Evolutionary conservation across 257 asterid genomes (phyloP), one percentile per base, ranked within the genome.

Genomic region (Fraxinus americana): DNA sequence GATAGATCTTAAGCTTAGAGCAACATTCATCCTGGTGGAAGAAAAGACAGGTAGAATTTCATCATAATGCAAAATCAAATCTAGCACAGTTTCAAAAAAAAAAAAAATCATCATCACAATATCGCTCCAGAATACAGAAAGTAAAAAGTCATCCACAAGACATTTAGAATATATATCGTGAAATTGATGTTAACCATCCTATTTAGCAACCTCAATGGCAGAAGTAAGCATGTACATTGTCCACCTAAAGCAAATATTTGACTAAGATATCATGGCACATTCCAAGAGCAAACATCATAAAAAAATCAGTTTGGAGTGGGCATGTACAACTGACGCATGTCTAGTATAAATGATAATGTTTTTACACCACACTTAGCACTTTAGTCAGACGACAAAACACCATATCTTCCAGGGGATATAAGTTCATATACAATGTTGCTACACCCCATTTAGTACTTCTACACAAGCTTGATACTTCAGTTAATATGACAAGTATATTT

Each of bases 11-110:
- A 65, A 96, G 88, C 89, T 93, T 96, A 2, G 97, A 93, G 92
- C 97, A 96, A 16, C 99, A 93, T 82, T 96, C 99, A 82, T 96
- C 99, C 99, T 96, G 95, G 52, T 80, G 74, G 77, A 34, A 72
- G 61, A 73, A 80, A 75, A 38, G 16, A 71, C 59, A 39, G 69
- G 39, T 61, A 69, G 48, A 59, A 45, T 50, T 71, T 82, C 50
- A 75, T 67, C 73, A 61, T 74, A 39, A 39, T 32, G 67, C 75
- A 76, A 36, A 66, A 50, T 77, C 19, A 32, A 76, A 57, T 41
- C 34, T 45, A 59, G 59, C 48, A 13, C 45, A 57, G 75, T 34
- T 72, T 61, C 72, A 74, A 67, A 72, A 63, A 54, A 72, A 69
- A 38, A 50, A 54, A 72, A 69, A 38, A 50, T 43, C 57, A 27